Evolutionary conservation across 148 eudicot genomes (phyloP), one percentile per base, ranked within the genome.

Genomic region (Arbutus unedo): DNA sequence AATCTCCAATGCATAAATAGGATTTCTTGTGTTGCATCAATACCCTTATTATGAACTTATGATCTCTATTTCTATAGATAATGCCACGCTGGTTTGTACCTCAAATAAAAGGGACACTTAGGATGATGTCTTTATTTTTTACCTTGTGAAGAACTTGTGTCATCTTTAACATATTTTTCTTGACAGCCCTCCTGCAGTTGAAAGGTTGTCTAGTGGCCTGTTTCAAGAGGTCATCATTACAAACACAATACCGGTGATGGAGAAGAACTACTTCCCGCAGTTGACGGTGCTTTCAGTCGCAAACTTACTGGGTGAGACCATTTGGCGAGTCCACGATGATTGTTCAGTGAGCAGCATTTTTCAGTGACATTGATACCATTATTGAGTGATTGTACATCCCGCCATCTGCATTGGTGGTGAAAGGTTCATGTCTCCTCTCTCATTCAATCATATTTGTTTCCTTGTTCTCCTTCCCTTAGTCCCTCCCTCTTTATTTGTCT

Each of bases 241-340:
- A 47, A 92, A 92, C 72, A 92, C 95, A 50, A 88, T 92, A 51
- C 95, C 95, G 1, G 83, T 85, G 31, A 71, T 78, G 84, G 92
- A 91, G 60, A 67, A 89, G 79, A 89, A 92, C 74, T 88, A 88
- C 85, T 92, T 92, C 86, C 95, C 95, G 8, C 91, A 92, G 78
- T 75, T 92, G 84, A 92, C 95, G 5, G 93, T 92, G 81, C 90
- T 92, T 45, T 91, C 95, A 21, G 89, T 89, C 10, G 95, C 95
- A 50, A 92, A 90, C 85, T 84, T 92, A 48, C 62, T 92, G 87
- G 95, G 93, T 47, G 95, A 92, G 84, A 92, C 95, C 45, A 91
- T 92, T 74, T 91, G 95, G 93, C 93, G 95, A 25, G 85, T 92
- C 67, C 95, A 92, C 45, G 93, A 88, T 64, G 95, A 92, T 80